Evolutionary conservation across 2,329 filamentous ascomycete species (phyloP), one percentile per base, ranked within the genome.

Genomic region (Fusarium fracticaudum): DNA sequence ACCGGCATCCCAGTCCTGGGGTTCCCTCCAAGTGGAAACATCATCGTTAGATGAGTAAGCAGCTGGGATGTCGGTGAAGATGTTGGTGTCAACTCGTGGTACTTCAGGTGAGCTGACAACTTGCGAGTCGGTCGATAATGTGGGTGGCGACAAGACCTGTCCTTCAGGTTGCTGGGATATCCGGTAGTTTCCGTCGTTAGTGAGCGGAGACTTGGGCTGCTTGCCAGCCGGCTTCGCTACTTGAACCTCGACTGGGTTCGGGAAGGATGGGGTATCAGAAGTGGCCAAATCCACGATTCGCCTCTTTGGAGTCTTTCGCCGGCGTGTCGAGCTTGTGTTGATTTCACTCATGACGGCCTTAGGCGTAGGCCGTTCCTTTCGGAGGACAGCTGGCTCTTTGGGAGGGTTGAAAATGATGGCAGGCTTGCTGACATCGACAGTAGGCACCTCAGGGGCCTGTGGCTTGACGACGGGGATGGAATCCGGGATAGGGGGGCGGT

Each of bases 381-480:
- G 88, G 38, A 90, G 81, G 5, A 89, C 85, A 2, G 85, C 77
- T 8, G 86, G 82, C 69, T 90, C 88, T 72, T 83, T 86, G 6
- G 85, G 83, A 22, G 80, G 69, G 45, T 87, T 86, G 69, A 91
- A 87, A 47, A 91, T 84, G 55, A 91, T 89, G 35, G 90, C 84
- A 29, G 91, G 88, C 77, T 93, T 94, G 83, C 90, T 91, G 22
- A 94, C 89, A 69, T 93, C 88, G 6, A 92, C 86, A 10, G 89
- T 86, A 13, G 88, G 86, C 15, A 91, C 84, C 75, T 94, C 91
- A 20, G 90, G 88, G 8, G 87, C 86, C 33, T 87, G 86, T 20
- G 92, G 90, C 80, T 92, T 94, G 66, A 97, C 89, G 22, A 97
- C 91, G 0, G 95, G 94, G 14, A 95, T 91, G 43, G 89, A 91